These are phyloP conservation scores for Dryadomyces quercus-mongolicae DNA, from an alignment of 2,329 filamentous ascomycete genomes.

Conservation along the genomic window DNA sequence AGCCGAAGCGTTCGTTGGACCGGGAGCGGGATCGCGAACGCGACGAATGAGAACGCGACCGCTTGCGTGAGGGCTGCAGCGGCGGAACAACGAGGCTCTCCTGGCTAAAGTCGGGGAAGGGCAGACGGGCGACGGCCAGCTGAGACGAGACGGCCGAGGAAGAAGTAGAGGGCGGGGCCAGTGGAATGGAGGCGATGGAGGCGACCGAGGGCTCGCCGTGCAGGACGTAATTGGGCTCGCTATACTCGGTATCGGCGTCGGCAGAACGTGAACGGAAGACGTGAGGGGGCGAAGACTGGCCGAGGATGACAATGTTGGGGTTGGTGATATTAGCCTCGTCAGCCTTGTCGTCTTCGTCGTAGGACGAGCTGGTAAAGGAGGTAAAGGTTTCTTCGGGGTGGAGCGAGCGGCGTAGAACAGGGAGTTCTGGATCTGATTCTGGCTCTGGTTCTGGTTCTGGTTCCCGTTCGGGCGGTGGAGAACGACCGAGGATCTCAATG, in stretches of 20 bases:
- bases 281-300: constrained; percentile 8
- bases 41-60: constrained; percentile 1
- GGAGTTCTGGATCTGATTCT: constrained; percentile 16
- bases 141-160: constrained; percentile 16
- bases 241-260: constrained; percentile 22
- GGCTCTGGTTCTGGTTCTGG: constrained; percentile 13
- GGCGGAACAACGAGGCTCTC: constrained; percentile 49
- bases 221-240: constrained; percentile 41
- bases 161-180: not conserved
- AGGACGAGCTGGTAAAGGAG: constrained; percentile 8
- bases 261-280: constrained; percentile 4
- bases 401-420: constrained; percentile 5
- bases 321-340: constrained; percentile 41
- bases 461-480: constrained; percentile 31
- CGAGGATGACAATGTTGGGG: constrained; percentile 17
- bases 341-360: not conserved
- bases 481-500: constrained; percentile 32
- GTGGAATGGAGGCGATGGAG: not conserved
- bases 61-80: constrained; percentile 33
- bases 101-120: constrained; percentile 40
- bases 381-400: constrained; percentile 10
- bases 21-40: no score
- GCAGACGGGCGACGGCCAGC: constrained; percentile 19
- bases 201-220: constrained; percentile 25
- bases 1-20: constrained; percentile 35